phyloP scores from a whole-genome alignment of 169 alveolate genomes.

The Eimeria praecox region DNA sequence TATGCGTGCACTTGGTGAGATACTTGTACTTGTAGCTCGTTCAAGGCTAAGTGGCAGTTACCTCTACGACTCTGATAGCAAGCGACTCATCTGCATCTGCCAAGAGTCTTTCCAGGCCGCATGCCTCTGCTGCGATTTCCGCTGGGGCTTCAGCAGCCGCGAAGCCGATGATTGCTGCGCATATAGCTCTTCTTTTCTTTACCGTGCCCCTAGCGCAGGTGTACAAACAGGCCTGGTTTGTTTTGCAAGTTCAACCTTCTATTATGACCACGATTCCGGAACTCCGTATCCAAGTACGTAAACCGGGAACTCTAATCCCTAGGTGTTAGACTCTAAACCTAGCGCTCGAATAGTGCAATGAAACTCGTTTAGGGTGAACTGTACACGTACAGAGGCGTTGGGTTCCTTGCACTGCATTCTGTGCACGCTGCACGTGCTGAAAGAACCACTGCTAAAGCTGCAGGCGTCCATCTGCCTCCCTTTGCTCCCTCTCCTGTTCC shows the following conservation, averaged over 20 bases:
- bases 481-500: constrained; percentile 23
- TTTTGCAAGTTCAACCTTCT: background rate
- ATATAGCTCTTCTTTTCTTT: background rate
- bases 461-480: constrained; percentile 22
- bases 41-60: background rate
- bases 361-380: background rate
- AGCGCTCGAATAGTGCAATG: background rate
- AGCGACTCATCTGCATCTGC: constrained; percentile 27
- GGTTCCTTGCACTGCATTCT: background rate
- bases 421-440: constrained; percentile 3
- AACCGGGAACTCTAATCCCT: background rate
- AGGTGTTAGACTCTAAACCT: background rate
- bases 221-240: background rate
- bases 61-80: constrained; percentile 19
- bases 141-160: constrained; percentile 49
- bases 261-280: background rate
- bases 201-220: background rate
- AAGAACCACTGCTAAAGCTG: constrained; percentile 48
- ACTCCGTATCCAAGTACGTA: background rate
- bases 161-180: constrained; percentile 37
- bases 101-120: constrained; percentile 33
- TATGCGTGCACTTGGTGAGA: background rate
- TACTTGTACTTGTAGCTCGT: background rate
- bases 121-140: constrained; percentile 47
- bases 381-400: background rate